A percentile compares a stretch with the other conserved stretches of the same genome.
These are phyloP conservation scores for Colletotrichum orbiculare DNA, from an alignment of 2,329 filamentous ascomycete species.

Conservation along the genomic window DNA sequence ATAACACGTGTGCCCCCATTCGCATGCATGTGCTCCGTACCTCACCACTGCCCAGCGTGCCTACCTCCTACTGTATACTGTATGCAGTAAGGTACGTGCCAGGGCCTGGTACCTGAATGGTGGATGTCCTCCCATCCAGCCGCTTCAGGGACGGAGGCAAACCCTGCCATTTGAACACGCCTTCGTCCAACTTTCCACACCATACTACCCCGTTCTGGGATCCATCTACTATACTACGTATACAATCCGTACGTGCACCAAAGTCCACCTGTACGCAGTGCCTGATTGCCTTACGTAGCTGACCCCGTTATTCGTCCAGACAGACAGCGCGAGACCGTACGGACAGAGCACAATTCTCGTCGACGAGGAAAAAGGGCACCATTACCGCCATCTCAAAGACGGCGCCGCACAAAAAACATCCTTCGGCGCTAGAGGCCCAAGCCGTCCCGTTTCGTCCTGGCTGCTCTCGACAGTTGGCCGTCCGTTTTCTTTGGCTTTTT, in stretches of 20 bases:
- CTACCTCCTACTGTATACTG: too few species aligned
- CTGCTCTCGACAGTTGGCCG: constrained; percentile 18
- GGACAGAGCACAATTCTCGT: too few species aligned
- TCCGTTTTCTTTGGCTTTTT: constrained; percentile 32
- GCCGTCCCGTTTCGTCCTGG: constrained; percentile 34
- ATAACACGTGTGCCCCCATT: constrained; percentile 1
- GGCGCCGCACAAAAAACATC: constrained; percentile 24
- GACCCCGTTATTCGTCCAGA: too few species aligned
- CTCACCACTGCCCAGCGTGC: not conserved
- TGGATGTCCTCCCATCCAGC: constrained; percentile 26
- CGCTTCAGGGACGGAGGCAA: constrained; percentile 11
- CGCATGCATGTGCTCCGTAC: constrained; percentile 23
- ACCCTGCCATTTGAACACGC: not conserved
- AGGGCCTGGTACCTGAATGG: constrained; percentile 31
- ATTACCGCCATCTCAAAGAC: constrained; percentile 28
- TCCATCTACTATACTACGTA: too few species aligned
- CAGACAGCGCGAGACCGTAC: too few species aligned
- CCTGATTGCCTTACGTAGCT: too few species aligned
- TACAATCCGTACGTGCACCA: too few species aligned
- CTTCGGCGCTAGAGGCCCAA: constrained; percentile 27
- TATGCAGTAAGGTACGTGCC: too few species aligned
- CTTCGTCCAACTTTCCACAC: too few species aligned
- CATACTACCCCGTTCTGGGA: too few species aligned
- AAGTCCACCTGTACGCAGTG: too few species aligned
- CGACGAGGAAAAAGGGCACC: constrained; percentile 8